These are phyloP conservation scores for Terana coerulea DNA, from an alignment of 768 basidiomycete species.

Conservation along the genomic window DNA sequence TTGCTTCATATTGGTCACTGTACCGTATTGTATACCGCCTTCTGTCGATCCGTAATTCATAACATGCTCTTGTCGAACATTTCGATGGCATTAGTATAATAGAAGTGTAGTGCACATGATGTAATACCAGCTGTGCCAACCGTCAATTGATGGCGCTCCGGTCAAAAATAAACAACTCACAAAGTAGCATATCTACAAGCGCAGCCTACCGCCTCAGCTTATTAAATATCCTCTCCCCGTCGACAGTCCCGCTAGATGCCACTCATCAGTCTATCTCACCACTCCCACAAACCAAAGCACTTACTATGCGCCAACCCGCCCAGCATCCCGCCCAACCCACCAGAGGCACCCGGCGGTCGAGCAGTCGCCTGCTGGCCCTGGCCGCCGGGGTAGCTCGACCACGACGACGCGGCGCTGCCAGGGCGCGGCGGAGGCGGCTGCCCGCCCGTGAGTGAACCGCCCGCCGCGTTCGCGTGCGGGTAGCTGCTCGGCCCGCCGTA, in stretches of 20 bases:
- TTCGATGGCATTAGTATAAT: too few relatives aligned
- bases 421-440: background rate
- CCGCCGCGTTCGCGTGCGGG: background rate
- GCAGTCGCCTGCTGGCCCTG: background rate
- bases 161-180: too few relatives aligned
- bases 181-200: too few relatives aligned
- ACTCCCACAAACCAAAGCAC: conserved; percentile 26
- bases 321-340: conserved; percentile 2
- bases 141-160: too few relatives aligned
- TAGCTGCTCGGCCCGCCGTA: background rate
- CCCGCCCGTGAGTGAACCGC: background rate
- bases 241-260: conserved; percentile 19
- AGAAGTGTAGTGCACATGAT: too few relatives aligned
- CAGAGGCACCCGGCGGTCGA: background rate
- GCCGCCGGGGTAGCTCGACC: conserved; percentile 2
- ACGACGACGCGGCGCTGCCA: background rate
- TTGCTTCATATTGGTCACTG: too few relatives aligned
- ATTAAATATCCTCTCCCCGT: conserved; percentile 43
- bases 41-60: too few relatives aligned
- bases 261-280: conserved; percentile 7
- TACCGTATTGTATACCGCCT: too few relatives aligned
- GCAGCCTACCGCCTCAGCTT: conserved; percentile 41
- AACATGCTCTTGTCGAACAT: too few relatives aligned
- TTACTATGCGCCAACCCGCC: conserved; percentile 44
- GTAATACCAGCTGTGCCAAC: too few relatives aligned